Percentiles rank a stretch among this genome's conserved stretches.
Conservation (phyloP, 192 early-diverging fungal genomes). For the Coemansia sp. region DNA sequence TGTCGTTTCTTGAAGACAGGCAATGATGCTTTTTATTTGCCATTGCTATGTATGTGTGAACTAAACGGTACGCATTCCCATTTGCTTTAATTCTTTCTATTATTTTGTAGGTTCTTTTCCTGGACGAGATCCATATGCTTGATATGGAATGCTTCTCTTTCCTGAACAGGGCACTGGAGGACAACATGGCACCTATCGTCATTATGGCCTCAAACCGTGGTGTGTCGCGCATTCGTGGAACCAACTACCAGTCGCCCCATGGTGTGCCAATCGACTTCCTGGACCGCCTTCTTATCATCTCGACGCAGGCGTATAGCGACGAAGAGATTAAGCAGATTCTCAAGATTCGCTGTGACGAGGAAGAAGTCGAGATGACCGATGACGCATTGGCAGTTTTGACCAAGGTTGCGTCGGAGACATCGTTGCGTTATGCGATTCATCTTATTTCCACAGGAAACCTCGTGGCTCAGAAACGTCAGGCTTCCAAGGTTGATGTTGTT, state of each 20-base stretch:
- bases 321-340: constrained; percentile 88
- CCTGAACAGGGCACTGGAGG: constrained; percentile 96
- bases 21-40: no score
- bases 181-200: constrained; percentile 94
- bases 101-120: constrained; percentile 70
- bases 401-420: constrained; percentile 89
- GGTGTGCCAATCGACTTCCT: constrained; percentile 96
- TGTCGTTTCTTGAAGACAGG: no score
- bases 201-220: constrained; percentile 99
- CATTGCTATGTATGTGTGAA: neutral
- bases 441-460: constrained; percentile 93
- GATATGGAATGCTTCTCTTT: constrained; percentile 99
- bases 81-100: neutral
- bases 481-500: constrained; percentile 85
- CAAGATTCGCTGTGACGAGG: constrained; percentile 88
- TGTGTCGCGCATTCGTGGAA: constrained; percentile 92
- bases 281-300: constrained; percentile 94
- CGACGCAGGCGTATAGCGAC: constrained; percentile 84
- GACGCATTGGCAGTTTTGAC: constrained; percentile 86
- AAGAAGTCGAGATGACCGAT: constrained; percentile 89
- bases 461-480: constrained; percentile 86
- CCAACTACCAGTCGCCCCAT: constrained; percentile 94
- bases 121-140: constrained; percentile 99
- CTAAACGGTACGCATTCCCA: neutral
- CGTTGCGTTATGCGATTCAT: constrained; percentile 93